These are phyloP conservation scores for Globisporangium echinulatum DNA, from an alignment of 352 stramenopile genomes.

Conservation along the genomic window DNA sequence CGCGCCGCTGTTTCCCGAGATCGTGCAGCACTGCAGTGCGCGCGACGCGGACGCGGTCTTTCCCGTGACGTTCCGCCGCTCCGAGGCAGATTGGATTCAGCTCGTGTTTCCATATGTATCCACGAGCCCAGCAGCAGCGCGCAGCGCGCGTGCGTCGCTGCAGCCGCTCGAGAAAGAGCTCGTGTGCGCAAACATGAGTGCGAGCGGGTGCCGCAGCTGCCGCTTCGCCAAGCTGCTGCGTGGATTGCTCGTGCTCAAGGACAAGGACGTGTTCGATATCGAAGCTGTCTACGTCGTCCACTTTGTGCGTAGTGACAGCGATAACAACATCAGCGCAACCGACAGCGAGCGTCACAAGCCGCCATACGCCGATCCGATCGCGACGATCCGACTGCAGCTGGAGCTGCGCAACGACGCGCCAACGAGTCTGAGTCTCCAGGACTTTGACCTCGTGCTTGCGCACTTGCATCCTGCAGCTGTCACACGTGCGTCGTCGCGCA, in stretches of 20 bases:
- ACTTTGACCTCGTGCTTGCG: conserved; percentile 52
- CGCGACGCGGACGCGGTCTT: conserved; percentile 4
- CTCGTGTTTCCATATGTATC: conserved; percentile 23
- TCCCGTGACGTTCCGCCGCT: conserved; percentile 23
- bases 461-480: conserved; percentile 50
- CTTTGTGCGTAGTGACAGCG: not conserved
- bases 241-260: conserved; percentile 33
- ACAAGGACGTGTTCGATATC: conserved; percentile 28
- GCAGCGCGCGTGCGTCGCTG: not conserved
- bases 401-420: conserved; percentile 28
- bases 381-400: conserved; percentile 49
- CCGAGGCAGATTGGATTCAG: conserved; percentile 22
- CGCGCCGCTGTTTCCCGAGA: conserved; percentile 9
- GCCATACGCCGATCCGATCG: conserved; percentile 7
- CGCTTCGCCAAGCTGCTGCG: conserved; percentile 42
- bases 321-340: not conserved
- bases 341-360: not conserved
- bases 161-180: conserved; percentile 30
- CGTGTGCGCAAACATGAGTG: conserved; percentile 33
- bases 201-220: conserved; percentile 29
- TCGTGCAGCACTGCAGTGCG: conserved; percentile 1
- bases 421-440: conserved; percentile 19
- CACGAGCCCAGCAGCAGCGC: not conserved
- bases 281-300: conserved; percentile 41
- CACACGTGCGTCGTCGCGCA: conserved; percentile 16